Evolutionary conservation across 805 yeast species (phyloP).

Genomic region (Henningerozyma blattae): DNA sequence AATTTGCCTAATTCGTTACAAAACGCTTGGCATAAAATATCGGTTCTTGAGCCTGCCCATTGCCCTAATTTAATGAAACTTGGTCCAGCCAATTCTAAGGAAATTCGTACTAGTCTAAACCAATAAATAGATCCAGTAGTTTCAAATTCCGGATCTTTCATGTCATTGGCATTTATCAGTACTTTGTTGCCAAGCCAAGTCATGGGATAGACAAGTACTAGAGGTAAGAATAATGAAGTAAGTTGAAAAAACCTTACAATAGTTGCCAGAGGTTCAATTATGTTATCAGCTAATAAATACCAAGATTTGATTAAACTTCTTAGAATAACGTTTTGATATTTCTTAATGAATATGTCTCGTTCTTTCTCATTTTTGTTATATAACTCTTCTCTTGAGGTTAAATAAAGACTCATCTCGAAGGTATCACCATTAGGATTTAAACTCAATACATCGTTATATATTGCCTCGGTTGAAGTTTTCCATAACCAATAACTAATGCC

Average conservation of each 20-base stretch:
- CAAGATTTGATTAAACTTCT: conserved; percentile 29
- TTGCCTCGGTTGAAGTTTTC: too few species aligned
- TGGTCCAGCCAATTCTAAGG: conserved; percentile 83
- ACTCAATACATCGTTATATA: conserved; percentile 12
- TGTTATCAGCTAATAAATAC: conserved; percentile 37
- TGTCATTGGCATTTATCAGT: conserved; percentile 2
- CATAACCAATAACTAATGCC: too few species aligned
- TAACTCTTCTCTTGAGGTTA: conserved; percentile 48
- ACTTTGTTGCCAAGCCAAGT: conserved; percentile 20
- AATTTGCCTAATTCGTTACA: conserved; percentile 66
- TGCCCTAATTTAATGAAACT: conserved; percentile 88
- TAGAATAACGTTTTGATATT: conserved; percentile 7
- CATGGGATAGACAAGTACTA: conserved; percentile 54
- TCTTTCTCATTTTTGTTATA: conserved; percentile 15
- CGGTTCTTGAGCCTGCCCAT: conserved; percentile 98
- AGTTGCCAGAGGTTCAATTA: conserved; percentile 62
- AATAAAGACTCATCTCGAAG: conserved; percentile 53
- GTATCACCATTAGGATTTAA: conserved; percentile 46
- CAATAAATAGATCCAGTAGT: conserved; percentile 57
- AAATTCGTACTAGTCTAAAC: conserved; percentile 51
- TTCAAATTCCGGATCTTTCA: too few species aligned
- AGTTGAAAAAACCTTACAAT: conserved; percentile 59
- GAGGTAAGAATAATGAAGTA: conserved; percentile 55
- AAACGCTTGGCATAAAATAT: conserved; percentile 69
- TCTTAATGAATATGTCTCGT: conserved; percentile 21